Evolutionary conservation across 208 protist species (phyloP), one percentile per base, ranked within the genome.

Genomic region (Trichomonas vaginalis): DNA sequence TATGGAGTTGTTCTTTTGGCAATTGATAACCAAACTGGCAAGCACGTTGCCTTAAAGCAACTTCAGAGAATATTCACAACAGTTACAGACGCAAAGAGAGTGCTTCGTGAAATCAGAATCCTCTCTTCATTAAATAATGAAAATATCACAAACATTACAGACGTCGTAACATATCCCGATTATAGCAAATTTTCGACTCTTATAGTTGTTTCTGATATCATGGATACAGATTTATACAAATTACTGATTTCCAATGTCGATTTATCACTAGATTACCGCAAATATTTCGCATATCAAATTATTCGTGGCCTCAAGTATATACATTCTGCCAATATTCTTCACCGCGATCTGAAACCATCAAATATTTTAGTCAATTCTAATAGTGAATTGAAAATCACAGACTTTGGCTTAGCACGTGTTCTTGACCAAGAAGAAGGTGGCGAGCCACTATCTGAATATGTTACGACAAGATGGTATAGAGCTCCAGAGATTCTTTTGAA

Each of bases 141-240:
- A 61, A 96, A 96, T 83, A 47, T 96, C 17, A 95, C 83, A 21
- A 88, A 37, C 40, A 32, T 96, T 45, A n/a, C 51, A 35, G 82
- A 96, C 95, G 49, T 96, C 1, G 32, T 45, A 2, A 42, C 87
- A 61, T 83, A 95, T 23, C 45, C 87, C 35, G 14, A 39, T 40
- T 96, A 97, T 92, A 96, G 97, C 6, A 96, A 97, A 39, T 98
- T 98, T 96, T 97, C 98, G 79, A 97, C 98, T 95, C 97, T 99
- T 95, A 99, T 98, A 96, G 98, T 99, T 80, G 98, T 99, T n/a
- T 98, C 98, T 97, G 98, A 99, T 61, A 98, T 99, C 32, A 99
- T 99, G 98, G 98, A 99, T 47, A 99, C 98, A 0, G 98, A 99
- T 96, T 97, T 99, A 62, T 98, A 98, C 97, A 97, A 98, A 96